Evolutionary conservation across 2,329 filamentous ascomycete species (phyloP).

Genomic region (Aureobasidium leucospermi): DNA sequence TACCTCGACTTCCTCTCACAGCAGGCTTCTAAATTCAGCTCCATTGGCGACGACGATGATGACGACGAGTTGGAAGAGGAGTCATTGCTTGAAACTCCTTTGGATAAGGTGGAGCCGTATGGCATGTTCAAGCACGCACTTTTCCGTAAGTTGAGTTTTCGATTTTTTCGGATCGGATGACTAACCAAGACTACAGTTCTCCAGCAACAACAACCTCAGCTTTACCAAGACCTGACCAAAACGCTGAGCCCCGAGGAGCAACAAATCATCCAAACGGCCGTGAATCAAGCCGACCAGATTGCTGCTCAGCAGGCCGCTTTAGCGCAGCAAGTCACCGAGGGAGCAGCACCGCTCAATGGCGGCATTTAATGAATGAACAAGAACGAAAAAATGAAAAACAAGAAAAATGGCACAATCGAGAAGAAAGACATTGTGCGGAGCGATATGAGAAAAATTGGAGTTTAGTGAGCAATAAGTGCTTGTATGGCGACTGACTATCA

Average conservation of each 20-base stretch:
- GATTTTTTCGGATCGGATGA: not conserved
- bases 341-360: slow-evolving; percentile 41
- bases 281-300: slow-evolving; percentile 61
- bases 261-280: slow-evolving; percentile 67
- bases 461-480: not conserved
- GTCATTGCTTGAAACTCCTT: slow-evolving; percentile 81
- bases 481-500: not conserved
- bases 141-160: slow-evolving; percentile 56
- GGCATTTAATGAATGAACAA: slow-evolving; percentile 5
- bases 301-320: slow-evolving; percentile 25
- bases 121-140: slow-evolving; percentile 76
- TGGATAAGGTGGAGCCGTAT: slow-evolving; percentile 95
- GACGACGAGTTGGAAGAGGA: slow-evolving; percentile 90
- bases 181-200: slow-evolving; percentile 54
- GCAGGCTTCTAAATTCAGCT: slow-evolving; percentile 49
- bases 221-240: slow-evolving; percentile 73
- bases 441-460: not conserved
- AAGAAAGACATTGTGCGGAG: not conserved
- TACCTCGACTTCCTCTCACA: slow-evolving; percentile 95
- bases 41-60: slow-evolving; percentile 58
- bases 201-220: slow-evolving; percentile 82
- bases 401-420: not conserved
- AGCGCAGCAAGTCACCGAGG: slow-evolving; percentile 9
- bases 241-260: slow-evolving; percentile 77
- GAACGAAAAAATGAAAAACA: not conserved